Percentiles rank a stretch among this genome's conserved stretches.
These are phyloP conservation scores for Primulina huaijiensis DNA, from an alignment of 257 asterid species.

Conservation along the genomic window DNA sequence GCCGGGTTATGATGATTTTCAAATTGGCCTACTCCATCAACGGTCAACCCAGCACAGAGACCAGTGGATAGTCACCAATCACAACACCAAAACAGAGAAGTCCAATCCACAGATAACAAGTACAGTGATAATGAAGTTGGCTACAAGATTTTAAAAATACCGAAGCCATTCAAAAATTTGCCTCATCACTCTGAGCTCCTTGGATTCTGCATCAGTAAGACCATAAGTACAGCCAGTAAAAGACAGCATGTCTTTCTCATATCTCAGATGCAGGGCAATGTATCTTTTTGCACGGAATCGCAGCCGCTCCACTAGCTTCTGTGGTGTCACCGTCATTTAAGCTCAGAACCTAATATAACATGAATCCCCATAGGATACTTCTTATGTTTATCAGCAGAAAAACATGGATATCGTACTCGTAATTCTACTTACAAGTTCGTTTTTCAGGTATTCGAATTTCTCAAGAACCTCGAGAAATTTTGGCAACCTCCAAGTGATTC, in stretches of 20 bases:
- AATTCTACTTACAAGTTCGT: slow-evolving; percentile 9
- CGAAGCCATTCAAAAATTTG: slow-evolving; percentile 14
- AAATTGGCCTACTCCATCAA: not conserved
- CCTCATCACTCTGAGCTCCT: slow-evolving; percentile 88
- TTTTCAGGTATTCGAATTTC: slow-evolving; percentile 5
- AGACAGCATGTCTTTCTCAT: slow-evolving; percentile 96
- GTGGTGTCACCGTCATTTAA: slow-evolving; percentile 82
- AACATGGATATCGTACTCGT: slow-evolving; percentile 8
- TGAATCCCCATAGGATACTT: slow-evolving; percentile 59
- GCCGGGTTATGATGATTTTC: not conserved
- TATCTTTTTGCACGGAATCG: slow-evolving; percentile 65
- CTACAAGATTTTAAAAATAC: not conserved
- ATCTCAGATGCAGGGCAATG: slow-evolving; percentile 88
- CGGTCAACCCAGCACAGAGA: not conserved
- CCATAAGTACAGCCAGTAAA: slow-evolving; percentile 96
- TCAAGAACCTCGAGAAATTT: slow-evolving; percentile 11
- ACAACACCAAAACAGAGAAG: not conserved
- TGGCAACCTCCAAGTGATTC: slow-evolving; percentile 8
- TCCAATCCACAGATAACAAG: not conserved
- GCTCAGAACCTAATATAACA: slow-evolving; percentile 74
- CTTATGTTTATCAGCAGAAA: slow-evolving; percentile 46
- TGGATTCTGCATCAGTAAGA: slow-evolving; percentile 72
- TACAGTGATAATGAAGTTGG: not conserved
- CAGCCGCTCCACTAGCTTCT: slow-evolving; percentile 94
- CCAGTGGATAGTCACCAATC: slow-evolving; percentile 10